phyloP scores from a whole-genome alignment of 1,139 yeast genomes.

The Debaryomyces subglobosus region DNA sequence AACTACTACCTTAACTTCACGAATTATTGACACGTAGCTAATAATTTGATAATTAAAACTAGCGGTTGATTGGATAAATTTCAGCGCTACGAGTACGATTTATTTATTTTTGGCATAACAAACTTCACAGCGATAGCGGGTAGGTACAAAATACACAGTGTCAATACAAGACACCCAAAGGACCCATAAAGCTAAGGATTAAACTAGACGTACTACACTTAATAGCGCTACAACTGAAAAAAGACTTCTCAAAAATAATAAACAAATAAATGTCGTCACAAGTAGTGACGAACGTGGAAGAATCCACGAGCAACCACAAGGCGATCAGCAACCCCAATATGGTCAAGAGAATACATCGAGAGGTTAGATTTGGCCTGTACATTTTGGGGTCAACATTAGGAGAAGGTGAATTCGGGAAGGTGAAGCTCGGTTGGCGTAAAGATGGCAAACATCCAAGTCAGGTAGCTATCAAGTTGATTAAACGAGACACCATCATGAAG shows the following conservation, averaged over 20 bases:
- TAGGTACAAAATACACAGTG: neutral
- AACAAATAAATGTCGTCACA: neutral
- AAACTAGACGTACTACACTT: neutral
- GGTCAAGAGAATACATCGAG: slow-evolving; percentile 45
- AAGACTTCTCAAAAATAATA: slow-evolving; percentile 14
- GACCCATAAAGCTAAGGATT: neutral
- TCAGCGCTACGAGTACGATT: neutral
- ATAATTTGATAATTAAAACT: neutral
- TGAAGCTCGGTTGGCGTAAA: slow-evolving; percentile 94
- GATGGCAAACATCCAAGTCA: slow-evolving; percentile 78
- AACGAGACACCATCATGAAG: slow-evolving; percentile 81
- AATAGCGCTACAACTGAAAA: slow-evolving; percentile 6
- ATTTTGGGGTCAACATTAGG: slow-evolving; percentile 93
- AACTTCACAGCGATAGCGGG: neutral
- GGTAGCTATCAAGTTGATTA: slow-evolving; percentile 91
- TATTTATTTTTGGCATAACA: neutral
- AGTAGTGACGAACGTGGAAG: slow-evolving; percentile 1
- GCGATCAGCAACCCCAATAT: slow-evolving; percentile 9
- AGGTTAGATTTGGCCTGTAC: slow-evolving; percentile 82
- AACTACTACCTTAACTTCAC: neutral
- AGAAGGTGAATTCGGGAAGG: slow-evolving; percentile 98
- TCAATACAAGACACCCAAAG: neutral
- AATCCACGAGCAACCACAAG: neutral
- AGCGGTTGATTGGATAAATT: neutral
- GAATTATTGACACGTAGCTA: neutral